These are phyloP conservation scores for Micromonas pusilla DNA, from an alignment of 139 green algal genomes.

Conservation along the genomic window DNA sequence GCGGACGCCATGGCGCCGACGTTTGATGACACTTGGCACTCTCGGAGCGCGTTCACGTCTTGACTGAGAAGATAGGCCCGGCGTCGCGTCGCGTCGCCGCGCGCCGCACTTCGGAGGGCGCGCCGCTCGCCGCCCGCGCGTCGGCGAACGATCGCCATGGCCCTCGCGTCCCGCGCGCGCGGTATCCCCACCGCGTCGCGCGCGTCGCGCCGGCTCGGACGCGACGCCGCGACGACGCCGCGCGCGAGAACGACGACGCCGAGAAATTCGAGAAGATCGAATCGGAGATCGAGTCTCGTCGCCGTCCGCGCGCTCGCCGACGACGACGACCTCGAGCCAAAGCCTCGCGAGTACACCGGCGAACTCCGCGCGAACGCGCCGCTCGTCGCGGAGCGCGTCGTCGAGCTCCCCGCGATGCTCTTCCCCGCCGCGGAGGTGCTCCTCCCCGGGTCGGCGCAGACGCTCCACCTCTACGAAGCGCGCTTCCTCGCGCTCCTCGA, in stretches of 20 bases:
- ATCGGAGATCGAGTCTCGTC: not conserved
- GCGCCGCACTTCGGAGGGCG: too few species aligned
- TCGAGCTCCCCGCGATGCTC: constrained; percentile 33
- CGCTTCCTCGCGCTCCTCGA: constrained; percentile 51
- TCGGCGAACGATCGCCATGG: not conserved
- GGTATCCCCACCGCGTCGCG: not conserved
- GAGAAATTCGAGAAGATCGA: not conserved
- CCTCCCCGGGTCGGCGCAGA: constrained; percentile 37
- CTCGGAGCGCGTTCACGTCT: too few species aligned
- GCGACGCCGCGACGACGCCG: not conserved
- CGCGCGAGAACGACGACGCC: too few species aligned
- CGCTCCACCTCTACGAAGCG: constrained; percentile 54
- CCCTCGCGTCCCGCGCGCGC: not conserved
- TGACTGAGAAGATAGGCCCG: too few species aligned
- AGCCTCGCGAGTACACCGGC: not conserved
- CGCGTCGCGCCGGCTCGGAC: not conserved
- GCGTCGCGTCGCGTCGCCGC: too few species aligned
- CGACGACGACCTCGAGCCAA: not conserved
- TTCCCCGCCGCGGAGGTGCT: constrained; percentile 40
- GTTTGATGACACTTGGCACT: too few species aligned
- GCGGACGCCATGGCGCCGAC: too few species aligned
- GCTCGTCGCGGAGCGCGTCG: not conserved
- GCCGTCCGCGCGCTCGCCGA: not conserved
- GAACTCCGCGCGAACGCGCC: not conserved
- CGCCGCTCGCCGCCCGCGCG: too few species aligned